Percentiles rank a stretch among this genome's conserved stretches.
Conservation (phyloP, 805 yeast genomes). For the Yarrowia hollandica region DNA sequence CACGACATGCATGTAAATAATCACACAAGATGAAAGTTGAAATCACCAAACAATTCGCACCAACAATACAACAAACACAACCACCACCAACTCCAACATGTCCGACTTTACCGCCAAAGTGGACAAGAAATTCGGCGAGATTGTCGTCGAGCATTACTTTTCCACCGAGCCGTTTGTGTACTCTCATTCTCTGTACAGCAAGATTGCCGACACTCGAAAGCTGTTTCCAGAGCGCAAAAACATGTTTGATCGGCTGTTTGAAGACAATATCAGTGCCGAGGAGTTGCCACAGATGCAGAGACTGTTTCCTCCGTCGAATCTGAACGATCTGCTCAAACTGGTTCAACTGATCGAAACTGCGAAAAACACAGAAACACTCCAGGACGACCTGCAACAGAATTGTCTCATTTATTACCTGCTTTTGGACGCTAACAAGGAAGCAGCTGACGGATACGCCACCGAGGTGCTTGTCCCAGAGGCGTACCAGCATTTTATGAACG, state of each 20-base stretch:
- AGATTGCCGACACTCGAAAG: neutral
- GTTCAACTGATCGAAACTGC: neutral
- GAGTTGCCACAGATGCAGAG: neutral
- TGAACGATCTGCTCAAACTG: neutral
- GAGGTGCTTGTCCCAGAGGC: neutral
- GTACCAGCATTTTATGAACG: constrained; percentile 9
- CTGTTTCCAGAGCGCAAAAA: constrained; percentile 7
- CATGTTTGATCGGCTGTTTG: constrained; percentile 14
- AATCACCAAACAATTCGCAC: no score
- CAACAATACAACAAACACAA: no score
- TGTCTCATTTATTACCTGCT: constrained; percentile 11
- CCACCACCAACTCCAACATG: neutral
- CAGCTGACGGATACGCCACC: neutral
- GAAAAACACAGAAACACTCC: neutral
- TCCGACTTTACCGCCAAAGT: neutral
- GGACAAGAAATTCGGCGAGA: neutral
- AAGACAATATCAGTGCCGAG: neutral
- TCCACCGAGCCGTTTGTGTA: neutral
- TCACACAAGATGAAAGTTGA: no score
- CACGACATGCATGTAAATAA: neutral
- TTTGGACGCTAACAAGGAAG: neutral
- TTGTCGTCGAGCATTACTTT: constrained; percentile 3
- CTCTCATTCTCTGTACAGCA: neutral
- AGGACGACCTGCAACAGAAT: constrained; percentile 12
- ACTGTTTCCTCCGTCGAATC: neutral